Base-by-base conservation (phyloP, 2,329 filamentous ascomycete species). In the Aspergillus sp. region DNA sequence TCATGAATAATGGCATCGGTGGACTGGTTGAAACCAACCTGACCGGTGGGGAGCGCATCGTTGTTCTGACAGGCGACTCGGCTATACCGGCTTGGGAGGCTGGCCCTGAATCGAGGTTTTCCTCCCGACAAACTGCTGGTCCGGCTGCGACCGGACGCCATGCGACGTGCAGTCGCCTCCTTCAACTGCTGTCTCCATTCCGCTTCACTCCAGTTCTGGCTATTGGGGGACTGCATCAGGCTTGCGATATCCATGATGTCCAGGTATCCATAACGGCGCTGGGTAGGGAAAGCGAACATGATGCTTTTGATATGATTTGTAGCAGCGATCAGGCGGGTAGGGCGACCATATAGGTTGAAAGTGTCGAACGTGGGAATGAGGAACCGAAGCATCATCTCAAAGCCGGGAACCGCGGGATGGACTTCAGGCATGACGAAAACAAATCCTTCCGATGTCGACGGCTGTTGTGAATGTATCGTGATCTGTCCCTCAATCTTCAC, bases 341-440 rank as follows among this genome's bases (percentile, higher is more conserved):
- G 94, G 19, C 94, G 87, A 24, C 94, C 94, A 63, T 99, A 99
- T 1, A 99, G 78, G 36, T 82, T 85, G 70, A 96, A 99, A 0
- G 90, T 90, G 68, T 99, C 94, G 78, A 90, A 99, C 0, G 91
- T 89, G 0, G 94, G 94, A 68, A 99, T 95, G 11, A 99, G 78
- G 75, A 89, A 96, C 43, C 90, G 84, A 32, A 99, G 79, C 80
- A 99, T 87, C 80, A 95, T 96, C 71, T 97, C 94, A 61, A 97
- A 96, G 0, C 94, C 94, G 50, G 85, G 89, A 11, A 99, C 88
- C 16, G 90, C 92, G n/a, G 93, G 87, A 64, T 90, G 90, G 1
- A 88, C 83, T 70, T 99, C 94, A 3, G 94, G 94, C 92, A 99
- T 96, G 60, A 97, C 86, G 66, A 99, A 99, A 4, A 99, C 90